Conservation (phyloP, 768 basidiomycete genomes). For the Kwoniella sp. region DNA sequence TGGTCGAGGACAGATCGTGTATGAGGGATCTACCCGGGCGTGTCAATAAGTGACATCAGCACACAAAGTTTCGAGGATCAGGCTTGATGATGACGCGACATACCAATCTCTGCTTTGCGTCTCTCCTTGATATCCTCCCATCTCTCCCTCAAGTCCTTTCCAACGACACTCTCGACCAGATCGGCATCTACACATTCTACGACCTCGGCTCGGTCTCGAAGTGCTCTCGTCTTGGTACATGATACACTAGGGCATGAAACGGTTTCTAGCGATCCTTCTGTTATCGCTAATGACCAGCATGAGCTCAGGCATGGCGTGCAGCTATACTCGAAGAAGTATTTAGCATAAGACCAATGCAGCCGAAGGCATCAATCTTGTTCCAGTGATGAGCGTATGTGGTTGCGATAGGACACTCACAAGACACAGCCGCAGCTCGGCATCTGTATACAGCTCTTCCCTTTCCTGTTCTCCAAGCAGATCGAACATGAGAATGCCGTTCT, state of each 20-base stretch:
- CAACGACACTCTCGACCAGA: conserved; percentile 71
- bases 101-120: conserved; percentile 71
- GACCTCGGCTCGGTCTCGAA: conserved; percentile 12
- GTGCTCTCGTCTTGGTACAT: conserved; percentile 66
- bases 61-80: neutral
- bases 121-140: conserved; percentile 81
- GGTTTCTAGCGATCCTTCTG: conserved; percentile 71
- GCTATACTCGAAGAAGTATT: conserved; percentile 36
- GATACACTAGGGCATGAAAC: conserved; percentile 80
- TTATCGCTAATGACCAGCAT: conserved; percentile 80
- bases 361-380: no score
- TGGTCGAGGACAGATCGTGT: conserved; percentile 76
- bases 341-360: no score
- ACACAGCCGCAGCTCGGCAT: conserved; percentile 70
- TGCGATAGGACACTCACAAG: conserved; percentile 58
- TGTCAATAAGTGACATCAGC: neutral
- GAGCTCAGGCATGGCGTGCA: conserved; percentile 76
- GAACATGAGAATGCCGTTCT: conserved; percentile 69
- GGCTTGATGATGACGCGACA: conserved; percentile 18
- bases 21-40: conserved; percentile 67
- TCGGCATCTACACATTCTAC: conserved; percentile 63
- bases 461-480: conserved; percentile 72
- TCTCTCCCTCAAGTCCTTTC: conserved; percentile 66
- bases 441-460: conserved; percentile 73
- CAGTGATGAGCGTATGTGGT: no score